Conservation (phyloP, 495 filamentous ascomycete species). For the Glonium stellatum region DNA sequence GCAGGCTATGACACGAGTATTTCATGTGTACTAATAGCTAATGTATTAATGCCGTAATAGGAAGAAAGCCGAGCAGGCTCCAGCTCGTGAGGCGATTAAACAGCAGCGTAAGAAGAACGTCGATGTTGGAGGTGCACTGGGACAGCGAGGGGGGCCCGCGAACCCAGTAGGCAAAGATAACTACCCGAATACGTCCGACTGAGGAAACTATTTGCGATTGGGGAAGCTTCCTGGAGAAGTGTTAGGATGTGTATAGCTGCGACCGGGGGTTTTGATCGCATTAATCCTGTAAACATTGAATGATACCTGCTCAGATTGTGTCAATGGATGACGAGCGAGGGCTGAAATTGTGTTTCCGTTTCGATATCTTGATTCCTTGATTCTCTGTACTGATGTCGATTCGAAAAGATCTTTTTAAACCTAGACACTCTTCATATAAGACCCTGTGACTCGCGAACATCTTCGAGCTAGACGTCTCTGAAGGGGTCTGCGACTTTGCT, state of each 20-base stretch:
- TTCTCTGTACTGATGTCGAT: background rate
- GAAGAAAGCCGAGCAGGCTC: slow-evolving; percentile 41
- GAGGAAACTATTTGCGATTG: background rate
- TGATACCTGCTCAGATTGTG: background rate
- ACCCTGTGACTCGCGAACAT: no score
- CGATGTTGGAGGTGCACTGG: slow-evolving; percentile 35
- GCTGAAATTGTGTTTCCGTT: no score
- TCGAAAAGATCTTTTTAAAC: no score
- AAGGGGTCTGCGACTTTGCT: no score
- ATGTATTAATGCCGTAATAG: slow-evolving; percentile 11
- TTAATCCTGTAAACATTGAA: background rate
- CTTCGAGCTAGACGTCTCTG: no score
- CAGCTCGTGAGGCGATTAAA: slow-evolving; percentile 30
- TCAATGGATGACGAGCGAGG: background rate
- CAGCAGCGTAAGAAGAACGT: slow-evolving; percentile 26
- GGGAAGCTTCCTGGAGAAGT: background rate
- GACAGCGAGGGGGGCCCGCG: slow-evolving; percentile 38
- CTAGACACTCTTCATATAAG: no score
- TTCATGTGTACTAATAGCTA: background rate
- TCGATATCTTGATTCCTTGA: background rate
- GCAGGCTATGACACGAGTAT: no score
- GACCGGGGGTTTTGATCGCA: background rate
- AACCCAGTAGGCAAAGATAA: slow-evolving; percentile 33
- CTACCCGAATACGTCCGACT: slow-evolving; percentile 23
- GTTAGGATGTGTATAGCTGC: background rate